Conservation (phyloP, 176 grass and related monocot genomes). For the Carex myosuroides region DNA sequence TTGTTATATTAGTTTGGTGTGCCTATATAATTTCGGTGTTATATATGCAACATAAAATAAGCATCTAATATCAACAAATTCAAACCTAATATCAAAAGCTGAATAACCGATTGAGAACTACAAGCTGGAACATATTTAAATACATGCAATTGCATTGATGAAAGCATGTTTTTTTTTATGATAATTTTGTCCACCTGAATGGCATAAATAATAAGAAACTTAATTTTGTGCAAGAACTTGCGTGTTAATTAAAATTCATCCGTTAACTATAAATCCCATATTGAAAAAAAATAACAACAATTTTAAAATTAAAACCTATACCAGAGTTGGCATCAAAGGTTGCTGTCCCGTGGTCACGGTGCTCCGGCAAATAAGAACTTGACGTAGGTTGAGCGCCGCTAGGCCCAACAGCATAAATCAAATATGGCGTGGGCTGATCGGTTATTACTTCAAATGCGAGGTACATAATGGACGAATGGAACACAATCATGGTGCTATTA, state of each 20-base stretch:
- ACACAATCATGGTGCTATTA: constrained; percentile 30
- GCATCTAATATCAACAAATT: background rate
- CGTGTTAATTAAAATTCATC: background rate
- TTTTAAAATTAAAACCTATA: constrained; percentile 26
- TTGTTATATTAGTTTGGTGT: background rate
- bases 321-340: constrained; percentile 50
- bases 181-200: background rate
- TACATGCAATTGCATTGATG: background rate
- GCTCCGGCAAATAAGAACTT: constrained; percentile 22
- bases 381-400: constrained; percentile 34
- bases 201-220: background rate
- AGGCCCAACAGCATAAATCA: constrained; percentile 59
- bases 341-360: constrained; percentile 23
- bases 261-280: background rate
- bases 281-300: background rate
- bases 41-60: background rate
- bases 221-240: no score
- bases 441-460: constrained; percentile 65
- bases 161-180: background rate
- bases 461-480: constrained; percentile 43
- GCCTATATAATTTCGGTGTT: background rate
- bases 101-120: background rate
- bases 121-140: background rate
- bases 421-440: constrained; percentile 42
- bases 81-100: background rate